Evolutionary conservation across 2,329 filamentous ascomycete genomes (phyloP).

Genomic region (Fusarium anguioides): DNA sequence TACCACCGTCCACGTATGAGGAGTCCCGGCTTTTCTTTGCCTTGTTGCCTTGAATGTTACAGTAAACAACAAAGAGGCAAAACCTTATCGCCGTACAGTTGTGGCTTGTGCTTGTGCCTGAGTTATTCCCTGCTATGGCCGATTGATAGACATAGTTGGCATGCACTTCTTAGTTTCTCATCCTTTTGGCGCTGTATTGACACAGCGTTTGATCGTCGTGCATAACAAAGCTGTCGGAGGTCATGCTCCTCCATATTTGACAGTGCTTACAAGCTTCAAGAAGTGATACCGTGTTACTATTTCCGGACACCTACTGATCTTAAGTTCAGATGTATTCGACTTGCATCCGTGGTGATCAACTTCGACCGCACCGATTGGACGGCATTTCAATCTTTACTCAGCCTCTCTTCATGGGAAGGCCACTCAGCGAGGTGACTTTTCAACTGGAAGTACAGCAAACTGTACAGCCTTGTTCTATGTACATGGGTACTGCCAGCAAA

Average conservation of each 20-base stretch:
- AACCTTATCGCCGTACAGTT: neutral
- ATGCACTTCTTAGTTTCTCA: constrained; percentile 1
- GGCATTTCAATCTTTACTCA: no score
- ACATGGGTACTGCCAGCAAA: neutral
- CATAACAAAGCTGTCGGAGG: neutral
- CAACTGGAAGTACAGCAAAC: no score
- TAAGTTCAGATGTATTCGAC: no score
- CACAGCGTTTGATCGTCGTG: neutral
- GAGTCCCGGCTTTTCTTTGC: neutral
- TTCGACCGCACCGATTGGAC: no score
- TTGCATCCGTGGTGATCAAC: no score
- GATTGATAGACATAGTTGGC: neutral
- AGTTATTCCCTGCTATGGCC: constrained; percentile 4
- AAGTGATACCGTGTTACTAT: neutral
- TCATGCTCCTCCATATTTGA: neutral
- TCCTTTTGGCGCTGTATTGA: neutral
- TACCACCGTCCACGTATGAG: neutral
- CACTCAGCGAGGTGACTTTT: no score
- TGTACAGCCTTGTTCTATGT: no score
- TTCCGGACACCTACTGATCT: neutral
- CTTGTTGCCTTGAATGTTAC: neutral
- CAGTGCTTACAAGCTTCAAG: neutral
- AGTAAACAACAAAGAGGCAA: constrained; percentile 1
- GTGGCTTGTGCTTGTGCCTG: constrained; percentile 8
- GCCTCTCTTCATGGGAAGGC: no score